Evolutionary conservation across 345 rosid species (phyloP), one percentile per base, ranked within the genome.

Genomic region (Salix brachista): DNA sequence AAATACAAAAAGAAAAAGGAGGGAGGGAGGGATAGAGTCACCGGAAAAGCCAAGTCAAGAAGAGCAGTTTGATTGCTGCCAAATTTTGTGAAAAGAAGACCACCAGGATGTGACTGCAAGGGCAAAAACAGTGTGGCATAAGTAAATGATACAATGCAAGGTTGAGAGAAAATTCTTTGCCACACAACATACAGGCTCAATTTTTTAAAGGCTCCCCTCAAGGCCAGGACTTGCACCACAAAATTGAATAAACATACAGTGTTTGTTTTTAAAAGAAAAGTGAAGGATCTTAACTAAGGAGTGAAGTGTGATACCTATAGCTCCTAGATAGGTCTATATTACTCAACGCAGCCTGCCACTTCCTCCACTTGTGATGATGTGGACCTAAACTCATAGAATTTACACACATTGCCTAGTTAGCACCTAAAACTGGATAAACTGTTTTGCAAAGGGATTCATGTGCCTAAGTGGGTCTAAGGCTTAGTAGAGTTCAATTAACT

Each of bases 11-110:
- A 37, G 7, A 67, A 4, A 19, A 21, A 34, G 11, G 19, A 19
- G 18, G 37, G 56, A 65, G 48, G 74, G 12, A 75, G 65, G 61
- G 64, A 61, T 44, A 75, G 48, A 30, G 2, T 78, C 88, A 94
- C 97, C 82, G 96, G 97, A 83, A 92, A 92, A 77, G 92, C 90
- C 86, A 94, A 84, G 81, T 90, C 98, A 73, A 94, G 94, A 76
- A 92, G 91, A 84, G 93, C 94, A 56, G 92, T 92, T 80, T 90
- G 95, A 80, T 86, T 90, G 90, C 95, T 83, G 54, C 94, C 92
- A 74, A 92, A 91, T 84, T 90, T 92, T 65, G 92, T 94, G 87
- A 94, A 88, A 74, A 92, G 89, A 50, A 92, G 87, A 62, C 97
- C 92, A 67, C 97, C 94, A 65, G 95, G 94, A 81, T 92, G 98